Conservation (phyloP, 441 rosid species). For the Sinapis alba region DNA sequence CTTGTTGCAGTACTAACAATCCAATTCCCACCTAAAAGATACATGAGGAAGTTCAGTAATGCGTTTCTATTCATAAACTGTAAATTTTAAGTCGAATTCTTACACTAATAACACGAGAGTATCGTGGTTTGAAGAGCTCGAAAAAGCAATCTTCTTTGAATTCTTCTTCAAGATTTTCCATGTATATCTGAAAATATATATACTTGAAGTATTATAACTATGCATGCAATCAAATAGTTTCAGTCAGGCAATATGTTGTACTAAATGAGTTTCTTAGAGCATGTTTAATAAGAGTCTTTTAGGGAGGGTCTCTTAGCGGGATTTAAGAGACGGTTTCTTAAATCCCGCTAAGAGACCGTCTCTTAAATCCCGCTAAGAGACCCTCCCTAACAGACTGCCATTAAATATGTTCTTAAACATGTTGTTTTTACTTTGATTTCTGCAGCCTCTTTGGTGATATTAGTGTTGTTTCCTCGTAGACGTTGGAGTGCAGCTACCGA, state of each 20-base stretch:
- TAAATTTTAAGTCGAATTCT: not conserved
- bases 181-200: conserved; percentile 45
- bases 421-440: conserved; percentile 50
- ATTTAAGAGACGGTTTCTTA: no score
- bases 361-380: no score
- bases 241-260: not conserved
- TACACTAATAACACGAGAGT: conserved; percentile 51
- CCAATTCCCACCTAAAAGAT: conserved; percentile 61
- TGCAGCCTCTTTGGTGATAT: conserved; percentile 55
- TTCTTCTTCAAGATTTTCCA: conserved; percentile 27
- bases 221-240: not conserved
- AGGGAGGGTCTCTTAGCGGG: no score
- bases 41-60: not conserved
- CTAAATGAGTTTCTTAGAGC: not conserved
- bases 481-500: conserved; percentile 49
- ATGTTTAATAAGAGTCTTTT: no score
- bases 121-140: conserved; percentile 52
- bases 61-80: not conserved
- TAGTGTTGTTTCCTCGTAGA: conserved; percentile 52
- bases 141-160: conserved; percentile 41
- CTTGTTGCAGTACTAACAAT: conserved; percentile 51
- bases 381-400: no score
- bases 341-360: no score
- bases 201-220: not conserved
- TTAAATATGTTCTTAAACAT: no score